Base-by-base conservation (phyloP, 2,329 filamentous ascomycete species). In the Aspergillus jensenii region DNA sequence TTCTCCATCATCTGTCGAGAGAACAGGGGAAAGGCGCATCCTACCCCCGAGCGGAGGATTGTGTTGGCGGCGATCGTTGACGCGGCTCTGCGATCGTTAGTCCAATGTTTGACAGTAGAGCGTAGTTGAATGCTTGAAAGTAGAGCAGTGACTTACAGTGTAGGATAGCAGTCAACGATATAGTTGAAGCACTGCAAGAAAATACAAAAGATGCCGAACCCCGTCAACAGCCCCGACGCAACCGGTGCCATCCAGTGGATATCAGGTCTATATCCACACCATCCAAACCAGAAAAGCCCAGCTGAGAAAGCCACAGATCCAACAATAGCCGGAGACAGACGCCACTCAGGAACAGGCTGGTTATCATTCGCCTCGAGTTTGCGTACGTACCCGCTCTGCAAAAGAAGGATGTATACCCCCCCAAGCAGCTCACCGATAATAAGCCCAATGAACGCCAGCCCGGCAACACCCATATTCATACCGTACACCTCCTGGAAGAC, bases 51-150 rank as follows among this genome's bases (percentile, higher is more conserved):
- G 4, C 74, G 73, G n/a, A 76, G 67, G 23, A 76, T 74, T 0
- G 74, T 76, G 44, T 76, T 76, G 3, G 74, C 73, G 1, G 75
- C 74, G 15, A 77, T 71, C 0, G 73, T 68, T 15, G 74, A 77
- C 4, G 75, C 74, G 6, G 73, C 74, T 21, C 74, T 77, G 45
- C 3, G 21, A 6, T 14, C 1, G 27, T 62, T 53, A 62, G 60
- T 8, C 11, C 2, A 4, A 1, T 2, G 14, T 3, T 31, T 4
- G 27, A 31, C 27, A n/a, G 17, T 23, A 15, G 17, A 14, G n/a
- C 4, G 23, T 12, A n/a, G 6, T 6, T 6, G 8, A n/a, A 11
- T 11, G 2, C 40, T 9, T 6, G 19, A 23, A 12, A 19, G 19
- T 15, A 21, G 21, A 23, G 43, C 21, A 21, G 21, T 21, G 1